A percentile compares a stretch with the other conserved stretches of the same genome.
These are phyloP conservation scores for Hyaloscypha bicolor DNA, from an alignment of 495 filamentous ascomycete species.

Conservation along the genomic window DNA sequence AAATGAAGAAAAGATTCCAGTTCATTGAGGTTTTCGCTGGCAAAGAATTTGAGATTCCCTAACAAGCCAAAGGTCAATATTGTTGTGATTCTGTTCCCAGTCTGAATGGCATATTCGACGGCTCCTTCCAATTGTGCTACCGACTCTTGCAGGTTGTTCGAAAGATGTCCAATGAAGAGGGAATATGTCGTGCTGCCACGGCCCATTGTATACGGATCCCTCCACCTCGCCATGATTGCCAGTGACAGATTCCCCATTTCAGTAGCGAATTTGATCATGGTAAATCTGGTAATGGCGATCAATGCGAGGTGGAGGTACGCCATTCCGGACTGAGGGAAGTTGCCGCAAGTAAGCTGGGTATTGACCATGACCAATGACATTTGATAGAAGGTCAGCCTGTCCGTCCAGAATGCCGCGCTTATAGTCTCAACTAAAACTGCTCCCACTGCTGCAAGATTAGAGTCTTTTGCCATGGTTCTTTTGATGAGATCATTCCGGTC, in stretches of 20 bases:
- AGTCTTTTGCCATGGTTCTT: slow-evolving; percentile 38
- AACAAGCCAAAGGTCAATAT: slow-evolving; percentile 74
- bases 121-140: slow-evolving; percentile 66
- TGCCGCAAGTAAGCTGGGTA: slow-evolving; percentile 63
- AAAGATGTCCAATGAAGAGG: slow-evolving; percentile 74
- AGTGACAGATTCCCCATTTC: slow-evolving; percentile 66
- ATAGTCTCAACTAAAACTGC: slow-evolving; percentile 76
- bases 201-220: slow-evolving; percentile 70
- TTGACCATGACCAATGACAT: slow-evolving; percentile 71
- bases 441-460: slow-evolving; percentile 65
- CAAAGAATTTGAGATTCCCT: slow-evolving; percentile 69
- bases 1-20: slow-evolving; percentile 74
- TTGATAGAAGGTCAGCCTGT: slow-evolving; percentile 74
- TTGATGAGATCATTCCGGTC: slow-evolving; percentile 21
- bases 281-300: slow-evolving; percentile 72
- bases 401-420: slow-evolving; percentile 82
- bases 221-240: slow-evolving; percentile 64
- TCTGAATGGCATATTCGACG: slow-evolving; percentile 68
- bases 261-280: slow-evolving; percentile 67
- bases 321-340: slow-evolving; percentile 74
- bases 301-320: slow-evolving; percentile 75
- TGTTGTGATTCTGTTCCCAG: slow-evolving; percentile 74
- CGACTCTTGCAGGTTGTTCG: slow-evolving; percentile 60
- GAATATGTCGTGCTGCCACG: slow-evolving; percentile 72
- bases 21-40: slow-evolving; percentile 74